Evolutionary conservation across 495 filamentous ascomycete species (phyloP), one percentile per base, ranked within the genome.

Genomic region (Penicillium flavigenum): DNA sequence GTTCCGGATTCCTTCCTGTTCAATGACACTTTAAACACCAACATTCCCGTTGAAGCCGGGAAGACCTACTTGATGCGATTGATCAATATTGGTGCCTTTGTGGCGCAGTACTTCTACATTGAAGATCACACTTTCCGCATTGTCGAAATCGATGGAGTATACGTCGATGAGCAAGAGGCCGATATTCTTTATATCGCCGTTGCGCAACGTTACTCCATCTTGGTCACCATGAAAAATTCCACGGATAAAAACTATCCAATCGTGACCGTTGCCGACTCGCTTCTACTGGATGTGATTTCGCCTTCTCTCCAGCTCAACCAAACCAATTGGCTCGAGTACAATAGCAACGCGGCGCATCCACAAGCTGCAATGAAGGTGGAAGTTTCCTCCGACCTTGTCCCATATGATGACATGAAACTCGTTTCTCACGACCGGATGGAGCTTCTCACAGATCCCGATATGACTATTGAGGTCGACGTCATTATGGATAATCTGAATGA

Each of bases 41-140:
- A 74, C 16, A 65, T 92, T 20, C 57, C 77, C 3, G 81, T 93
- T 1, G 61, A 84, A 51, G 82, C 91, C 0, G 86, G 85, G 10
- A 92, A 87, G 65, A 96, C 90, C 0, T 96, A 96, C 57, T 74
- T 92, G 14, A 79, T 96, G 66, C 85, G 86, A 12, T 77, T 93
- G 55, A 71, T 90, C 67, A 94, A 94, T 66, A 85, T 89, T 44
- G 86, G 82, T 5, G 87, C 86, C 12, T 90, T 90, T 67, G 81
- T 86, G 55, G 81, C 88, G 66, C 71, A 92, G 60, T 89, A 88
- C 81, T 84, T 92, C 71, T 89, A 86, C 79, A 84, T 92, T 64
- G 86, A 91, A 57, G 84, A 82, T 5, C 88, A 92, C 61, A 83
- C 77, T 51, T 78, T 87, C 47, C 75, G 63, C n/a, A 76, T 90